These are phyloP conservation scores for Cryphonectria japonica DNA, from an alignment of 2,329 filamentous ascomycete genomes.

Conservation along the genomic window DNA sequence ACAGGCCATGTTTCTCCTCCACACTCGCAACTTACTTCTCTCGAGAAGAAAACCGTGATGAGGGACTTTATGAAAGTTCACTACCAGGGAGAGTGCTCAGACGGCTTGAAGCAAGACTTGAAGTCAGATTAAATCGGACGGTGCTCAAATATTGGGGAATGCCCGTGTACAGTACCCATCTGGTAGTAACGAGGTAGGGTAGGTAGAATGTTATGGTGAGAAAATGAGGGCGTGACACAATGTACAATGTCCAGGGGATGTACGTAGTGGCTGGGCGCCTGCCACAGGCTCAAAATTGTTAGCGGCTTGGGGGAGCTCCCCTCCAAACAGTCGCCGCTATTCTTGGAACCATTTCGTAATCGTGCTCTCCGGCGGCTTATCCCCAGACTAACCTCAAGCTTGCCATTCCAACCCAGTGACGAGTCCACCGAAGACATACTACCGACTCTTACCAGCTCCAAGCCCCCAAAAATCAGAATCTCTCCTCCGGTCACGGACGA, in stretches of 20 bases:
- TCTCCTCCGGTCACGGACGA: neutral
- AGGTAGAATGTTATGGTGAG: neutral
- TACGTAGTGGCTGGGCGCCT: neutral
- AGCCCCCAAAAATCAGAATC: neutral
- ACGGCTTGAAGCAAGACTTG: neutral
- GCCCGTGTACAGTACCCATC: neutral
- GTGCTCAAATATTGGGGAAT: neutral
- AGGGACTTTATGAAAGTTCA: neutral
- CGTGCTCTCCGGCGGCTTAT: constrained; percentile 11
- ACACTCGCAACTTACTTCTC: neutral
- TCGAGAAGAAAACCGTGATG: neutral
- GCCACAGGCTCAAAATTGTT: constrained; percentile 15
- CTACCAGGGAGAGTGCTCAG: neutral
- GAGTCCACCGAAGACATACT: neutral
- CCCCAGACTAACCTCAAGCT: neutral
- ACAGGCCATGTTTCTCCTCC: neutral
- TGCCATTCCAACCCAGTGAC: neutral
- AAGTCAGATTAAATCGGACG: neutral
- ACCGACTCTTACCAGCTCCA: neutral
- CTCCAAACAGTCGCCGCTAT: constrained; percentile 9
- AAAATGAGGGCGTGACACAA: neutral
- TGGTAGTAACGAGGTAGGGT: neutral
- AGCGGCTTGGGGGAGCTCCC: constrained; percentile 7
- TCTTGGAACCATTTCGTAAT: constrained; percentile 26
- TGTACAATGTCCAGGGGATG: neutral